Evolutionary conservation across 805 yeast genomes (phyloP).

Genomic region (Grigorovia jiainica): DNA sequence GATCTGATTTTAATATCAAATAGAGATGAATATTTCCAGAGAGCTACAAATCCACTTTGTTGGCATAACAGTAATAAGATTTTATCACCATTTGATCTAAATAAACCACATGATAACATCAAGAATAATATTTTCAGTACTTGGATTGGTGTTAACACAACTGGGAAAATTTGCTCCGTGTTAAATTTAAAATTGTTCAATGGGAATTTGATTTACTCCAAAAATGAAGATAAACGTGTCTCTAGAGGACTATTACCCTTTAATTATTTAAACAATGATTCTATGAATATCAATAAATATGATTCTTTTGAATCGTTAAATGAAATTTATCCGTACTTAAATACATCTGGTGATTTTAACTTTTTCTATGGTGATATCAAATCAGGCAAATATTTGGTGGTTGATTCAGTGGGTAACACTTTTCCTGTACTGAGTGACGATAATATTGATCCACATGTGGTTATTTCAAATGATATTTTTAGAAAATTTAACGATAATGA

Average conservation of each 20-base stretch:
- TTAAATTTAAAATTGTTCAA: constrained; percentile 56
- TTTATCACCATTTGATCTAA: constrained; percentile 62
- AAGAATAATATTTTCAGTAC: constrained; percentile 58
- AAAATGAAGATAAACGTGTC: constrained; percentile 4
- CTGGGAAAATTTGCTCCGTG: constrained; percentile 58
- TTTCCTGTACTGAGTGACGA: constrained; percentile 22
- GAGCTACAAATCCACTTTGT: constrained; percentile 61
- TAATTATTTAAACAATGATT: constrained; percentile 27
- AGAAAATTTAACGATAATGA: constrained; percentile 4
- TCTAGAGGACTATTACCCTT: constrained; percentile 42
- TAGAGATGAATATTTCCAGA: constrained; percentile 72
- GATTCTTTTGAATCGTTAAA: constrained; percentile 18
- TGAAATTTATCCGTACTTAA: constrained; percentile 12
- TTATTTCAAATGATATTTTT: constrained; percentile 27
- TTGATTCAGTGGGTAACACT: constrained; percentile 25
- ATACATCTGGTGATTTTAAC: constrained; percentile 26
- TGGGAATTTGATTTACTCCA: not conserved
- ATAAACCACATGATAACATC: not conserved
- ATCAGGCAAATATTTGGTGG: constrained; percentile 13
- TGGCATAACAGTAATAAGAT: constrained; percentile 28
- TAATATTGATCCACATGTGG: constrained; percentile 10
- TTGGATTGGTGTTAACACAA: constrained; percentile 70
- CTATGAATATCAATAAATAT: constrained; percentile 16
- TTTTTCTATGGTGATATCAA: constrained; percentile 31
- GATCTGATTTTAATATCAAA: constrained; percentile 73